Percentiles rank a stretch among this genome's conserved stretches.
phyloP scores from a whole-genome alignment of 805 yeast genomes.

The Zygotorulaspora sp. region DNA sequence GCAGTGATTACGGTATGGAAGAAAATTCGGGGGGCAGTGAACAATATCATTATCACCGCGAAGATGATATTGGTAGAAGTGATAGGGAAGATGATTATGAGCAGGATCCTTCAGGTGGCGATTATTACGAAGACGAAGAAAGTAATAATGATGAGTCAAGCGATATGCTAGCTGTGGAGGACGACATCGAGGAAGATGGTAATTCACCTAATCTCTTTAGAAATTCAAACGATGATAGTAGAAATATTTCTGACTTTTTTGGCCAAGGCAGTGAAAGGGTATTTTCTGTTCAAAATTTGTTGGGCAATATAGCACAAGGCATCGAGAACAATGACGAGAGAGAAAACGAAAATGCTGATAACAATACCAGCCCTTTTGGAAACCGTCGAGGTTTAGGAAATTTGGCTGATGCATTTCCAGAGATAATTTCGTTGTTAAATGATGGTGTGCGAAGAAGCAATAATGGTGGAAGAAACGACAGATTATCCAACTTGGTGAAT shows the following conservation, averaged over 20 bases:
- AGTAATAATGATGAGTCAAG: constrained; percentile 21
- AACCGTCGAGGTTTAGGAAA: constrained; percentile 19
- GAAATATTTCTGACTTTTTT: constrained; percentile 16
- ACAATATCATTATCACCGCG: constrained; percentile 12
- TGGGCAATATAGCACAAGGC: constrained; percentile 16
- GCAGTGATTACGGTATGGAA: constrained; percentile 15
- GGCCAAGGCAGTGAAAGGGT: constrained; percentile 19
- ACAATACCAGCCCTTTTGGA: constrained; percentile 9
- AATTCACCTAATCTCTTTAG: too few species aligned
- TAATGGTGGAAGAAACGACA: constrained; percentile 15
- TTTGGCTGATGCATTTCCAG: constrained; percentile 39
- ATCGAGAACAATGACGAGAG: constrained; percentile 6
- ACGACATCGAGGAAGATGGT: constrained; percentile 29
- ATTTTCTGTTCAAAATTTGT: constrained; percentile 14
- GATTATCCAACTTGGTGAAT: constrained; percentile 26
- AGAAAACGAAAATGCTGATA: background rate
- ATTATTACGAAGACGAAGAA: constrained; percentile 17
- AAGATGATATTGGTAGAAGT: constrained; percentile 4
- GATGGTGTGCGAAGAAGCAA: constrained; percentile 20
- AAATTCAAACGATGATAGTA: too few species aligned
- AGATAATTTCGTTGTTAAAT: constrained; percentile 35
- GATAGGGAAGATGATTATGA: constrained; percentile 13
- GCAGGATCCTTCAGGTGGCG: constrained; percentile 8
- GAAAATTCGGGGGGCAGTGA: constrained; percentile 12
- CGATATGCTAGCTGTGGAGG: too few species aligned